Conservation (phyloP, 2,329 filamentous ascomycete species). For the Penicillium sp. region DNA sequence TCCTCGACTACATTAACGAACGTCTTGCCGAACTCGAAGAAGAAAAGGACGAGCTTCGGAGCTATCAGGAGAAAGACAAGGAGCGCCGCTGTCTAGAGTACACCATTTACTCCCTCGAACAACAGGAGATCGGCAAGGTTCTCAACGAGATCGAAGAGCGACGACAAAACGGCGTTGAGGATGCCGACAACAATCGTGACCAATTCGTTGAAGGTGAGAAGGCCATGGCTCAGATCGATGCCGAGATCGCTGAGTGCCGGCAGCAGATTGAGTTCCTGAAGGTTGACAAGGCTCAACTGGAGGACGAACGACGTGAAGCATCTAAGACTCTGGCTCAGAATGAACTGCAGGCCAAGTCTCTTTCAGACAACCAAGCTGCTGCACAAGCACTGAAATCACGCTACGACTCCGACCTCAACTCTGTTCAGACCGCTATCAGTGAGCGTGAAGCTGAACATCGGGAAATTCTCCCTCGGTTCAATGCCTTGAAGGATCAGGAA, state of each 20-base stretch:
- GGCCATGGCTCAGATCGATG: slow-evolving; percentile 72
- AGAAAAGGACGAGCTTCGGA: slow-evolving; percentile 92
- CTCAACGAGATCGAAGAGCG: slow-evolving; percentile 81
- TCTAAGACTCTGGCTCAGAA: slow-evolving; percentile 79
- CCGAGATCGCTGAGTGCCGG: slow-evolving; percentile 74
- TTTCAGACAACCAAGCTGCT: slow-evolving; percentile 78
- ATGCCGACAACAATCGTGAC: slow-evolving; percentile 76
- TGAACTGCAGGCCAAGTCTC: slow-evolving; percentile 78
- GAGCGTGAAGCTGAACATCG: slow-evolving; percentile 74
- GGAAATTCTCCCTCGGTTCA: slow-evolving; percentile 74
- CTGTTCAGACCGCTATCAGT: slow-evolving; percentile 72
- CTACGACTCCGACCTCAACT: slow-evolving; percentile 69
- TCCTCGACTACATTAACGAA: slow-evolving; percentile 88
- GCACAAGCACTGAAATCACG: slow-evolving; percentile 70
- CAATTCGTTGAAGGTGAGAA: slow-evolving; percentile 77
- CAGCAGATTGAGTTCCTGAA: slow-evolving; percentile 81
- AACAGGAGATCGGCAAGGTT: slow-evolving; percentile 72
- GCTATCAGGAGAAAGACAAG: slow-evolving; percentile 91
- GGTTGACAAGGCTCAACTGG: slow-evolving; percentile 81
- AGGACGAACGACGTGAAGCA: slow-evolving; percentile 82
- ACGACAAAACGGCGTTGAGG: slow-evolving; percentile 78
- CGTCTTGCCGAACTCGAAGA: slow-evolving; percentile 87
- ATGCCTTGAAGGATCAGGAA: slow-evolving; percentile 71
- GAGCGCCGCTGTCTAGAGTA: slow-evolving; percentile 92
- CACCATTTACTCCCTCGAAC: slow-evolving; percentile 87